Evolutionary conservation across 805 yeast species (phyloP).

Genomic region (Saccharomycopsis oosterbeekiorum): DNA sequence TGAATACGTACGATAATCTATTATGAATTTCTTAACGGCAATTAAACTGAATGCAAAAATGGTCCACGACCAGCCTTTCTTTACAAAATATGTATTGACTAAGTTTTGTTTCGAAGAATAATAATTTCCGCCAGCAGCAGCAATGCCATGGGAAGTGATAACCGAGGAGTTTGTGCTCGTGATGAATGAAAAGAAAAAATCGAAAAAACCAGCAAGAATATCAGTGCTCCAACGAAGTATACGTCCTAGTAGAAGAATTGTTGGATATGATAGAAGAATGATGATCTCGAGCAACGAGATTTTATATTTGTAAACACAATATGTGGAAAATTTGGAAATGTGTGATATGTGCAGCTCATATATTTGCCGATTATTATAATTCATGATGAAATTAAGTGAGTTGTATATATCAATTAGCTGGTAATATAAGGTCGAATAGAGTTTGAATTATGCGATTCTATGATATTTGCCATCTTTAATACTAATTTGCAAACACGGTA

Average conservation of each 20-base stretch:
- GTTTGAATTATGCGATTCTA: no score
- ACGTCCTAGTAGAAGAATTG: neutral
- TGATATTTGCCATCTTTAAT: no score
- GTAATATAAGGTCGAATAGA: no score
- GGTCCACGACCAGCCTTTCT: constrained; percentile 93
- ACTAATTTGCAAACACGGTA: no score
- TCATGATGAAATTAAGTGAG: neutral
- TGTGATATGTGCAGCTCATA: neutral
- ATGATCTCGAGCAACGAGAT: neutral
- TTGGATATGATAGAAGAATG: neutral
- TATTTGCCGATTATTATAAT: neutral
- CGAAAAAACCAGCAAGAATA: neutral
- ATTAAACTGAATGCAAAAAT: constrained; percentile 30
- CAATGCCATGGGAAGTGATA: neutral
- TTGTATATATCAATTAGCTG: constrained; percentile 2
- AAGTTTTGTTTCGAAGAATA: constrained; percentile 55
- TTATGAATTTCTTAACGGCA: neutral
- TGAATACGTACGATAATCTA: neutral
- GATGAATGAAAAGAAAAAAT: neutral
- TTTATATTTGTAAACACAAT: neutral
- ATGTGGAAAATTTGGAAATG: neutral
- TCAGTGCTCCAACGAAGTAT: neutral
- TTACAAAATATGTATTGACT: constrained; percentile 67
- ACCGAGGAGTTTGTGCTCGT: neutral
- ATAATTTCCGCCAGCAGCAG: constrained; percentile 6